A percentile compares a stretch with the other conserved stretches of the same genome.
Evolutionary conservation across 352 stramenopile species (phyloP).

Genomic region (Bremia lactucae): DNA sequence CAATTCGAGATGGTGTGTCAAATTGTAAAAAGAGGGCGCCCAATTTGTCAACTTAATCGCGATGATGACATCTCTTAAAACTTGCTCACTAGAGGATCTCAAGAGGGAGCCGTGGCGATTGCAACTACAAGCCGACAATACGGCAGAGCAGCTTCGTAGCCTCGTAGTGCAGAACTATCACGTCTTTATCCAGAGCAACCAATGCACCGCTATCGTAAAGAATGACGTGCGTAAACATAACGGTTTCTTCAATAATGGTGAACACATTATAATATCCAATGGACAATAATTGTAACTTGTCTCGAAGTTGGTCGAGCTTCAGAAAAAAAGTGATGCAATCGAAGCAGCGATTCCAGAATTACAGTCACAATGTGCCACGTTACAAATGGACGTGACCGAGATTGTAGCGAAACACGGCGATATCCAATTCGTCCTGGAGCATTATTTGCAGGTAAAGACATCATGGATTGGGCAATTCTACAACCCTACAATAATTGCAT

Average conservation of each 20-base stretch:
- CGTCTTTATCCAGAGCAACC: slow-evolving; percentile 87
- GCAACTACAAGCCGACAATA: slow-evolving; percentile 71
- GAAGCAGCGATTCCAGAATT: slow-evolving; percentile 40
- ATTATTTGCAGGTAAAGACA: slow-evolving; percentile 63
- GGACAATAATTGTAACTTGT: slow-evolving; percentile 4
- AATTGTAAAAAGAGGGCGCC: too few relatives aligned
- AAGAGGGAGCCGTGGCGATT: slow-evolving; percentile 79
- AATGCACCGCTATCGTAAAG: slow-evolving; percentile 75
- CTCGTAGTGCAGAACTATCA: slow-evolving; percentile 86
- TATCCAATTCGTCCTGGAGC: slow-evolving; percentile 85
- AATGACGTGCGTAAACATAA: slow-evolving; percentile 39
- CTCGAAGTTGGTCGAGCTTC: slow-evolving; percentile 46
- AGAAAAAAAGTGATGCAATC: slow-evolving; percentile 51
- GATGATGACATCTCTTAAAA: slow-evolving; percentile 25
- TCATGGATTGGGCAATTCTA: background rate
- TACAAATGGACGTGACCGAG: slow-evolving; percentile 41
- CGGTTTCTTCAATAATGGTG: background rate
- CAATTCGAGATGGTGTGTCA: too few relatives aligned
- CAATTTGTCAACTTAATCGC: too few relatives aligned
- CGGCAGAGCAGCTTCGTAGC: slow-evolving; percentile 57
- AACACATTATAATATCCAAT: background rate
- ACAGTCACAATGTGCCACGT: slow-evolving; percentile 35
- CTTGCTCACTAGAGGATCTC: slow-evolving; percentile 68
- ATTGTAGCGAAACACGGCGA: slow-evolving; percentile 66
- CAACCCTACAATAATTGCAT: background rate